Evolutionary conservation across 495 filamentous ascomycete species (phyloP).

Genomic region (Neurospora sp.): DNA sequence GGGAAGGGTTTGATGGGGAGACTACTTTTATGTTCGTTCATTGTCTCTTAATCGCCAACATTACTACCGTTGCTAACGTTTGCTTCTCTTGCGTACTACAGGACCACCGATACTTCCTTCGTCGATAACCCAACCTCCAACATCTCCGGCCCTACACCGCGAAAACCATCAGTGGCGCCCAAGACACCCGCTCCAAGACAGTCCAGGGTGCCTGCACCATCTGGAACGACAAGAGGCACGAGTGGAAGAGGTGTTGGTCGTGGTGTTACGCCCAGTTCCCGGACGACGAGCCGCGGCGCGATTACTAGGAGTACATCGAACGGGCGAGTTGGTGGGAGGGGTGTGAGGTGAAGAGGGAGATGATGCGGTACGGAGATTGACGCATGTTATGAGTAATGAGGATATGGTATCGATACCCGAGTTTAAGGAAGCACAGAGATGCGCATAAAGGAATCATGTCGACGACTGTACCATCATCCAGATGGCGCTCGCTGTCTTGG

Average conservation of each 20-base stretch:
- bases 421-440: background rate
- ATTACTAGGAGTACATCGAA: background rate
- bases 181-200: conserved; percentile 48
- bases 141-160: conserved; percentile 43
- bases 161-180: conserved; percentile 11
- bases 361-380: background rate
- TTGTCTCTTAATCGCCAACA: background rate
- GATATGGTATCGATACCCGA: background rate
- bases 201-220: conserved; percentile 28
- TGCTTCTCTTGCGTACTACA: conserved; percentile 27
- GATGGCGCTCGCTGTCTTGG: background rate
- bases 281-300: conserved; percentile 16
- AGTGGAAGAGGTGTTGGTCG: conserved; percentile 22
- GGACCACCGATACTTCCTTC: conserved; percentile 92
- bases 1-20: conserved; percentile 41
- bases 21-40: conserved; percentile 74
- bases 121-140: conserved; percentile 67
- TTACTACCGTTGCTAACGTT: background rate
- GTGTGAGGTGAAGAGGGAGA: conserved; percentile 17
- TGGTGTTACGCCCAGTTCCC: conserved; percentile 34
- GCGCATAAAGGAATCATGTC: background rate
- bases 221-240: conserved; percentile 26
- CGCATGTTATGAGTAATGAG: background rate
- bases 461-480: background rate
- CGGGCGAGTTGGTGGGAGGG: conserved; percentile 25